Evolutionary conservation across 2,329 filamentous ascomycete genomes (phyloP), one percentile per base, ranked within the genome.

Genomic region (Exophiala viscosa): DNA sequence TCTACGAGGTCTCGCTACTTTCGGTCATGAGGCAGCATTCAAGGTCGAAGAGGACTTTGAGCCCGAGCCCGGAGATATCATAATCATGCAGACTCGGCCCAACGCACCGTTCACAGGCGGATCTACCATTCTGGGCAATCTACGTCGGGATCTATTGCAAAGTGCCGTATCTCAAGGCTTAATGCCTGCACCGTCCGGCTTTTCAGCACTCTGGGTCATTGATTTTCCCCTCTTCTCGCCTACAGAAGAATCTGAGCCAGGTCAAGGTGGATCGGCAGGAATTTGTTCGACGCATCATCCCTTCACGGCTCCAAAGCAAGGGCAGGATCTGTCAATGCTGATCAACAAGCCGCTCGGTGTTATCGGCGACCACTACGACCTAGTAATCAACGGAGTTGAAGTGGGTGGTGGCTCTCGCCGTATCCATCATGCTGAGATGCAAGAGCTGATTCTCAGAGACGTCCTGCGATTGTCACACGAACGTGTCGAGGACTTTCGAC

Each of bases 331-430:
- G 13, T 85, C 90, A 35, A 71, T 89, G 0, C 81, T 97, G 1
- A 76, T 84, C 34, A 84, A 78, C 0, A 78, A 90, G 36, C 92
- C 93, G 0, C 76, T 90, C 1, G 71, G 78, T 42, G 90, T 83
- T 1, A 82, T 80, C 61, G 95, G 87, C 3, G 92, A 95, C 63
- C 91, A 96, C 67, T 99, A 96, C 71, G 93, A 99, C 64, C 83
- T 99, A 11, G 92, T 99, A 0, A 82, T 97, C 62, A 99, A 99
- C 67, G 93, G 93, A 3, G 83, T 96, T 4, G 93, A 99, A 70
- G 80, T 99, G 1, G 93, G 93, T 20, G 93, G 93, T 9, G 95
- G 93, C 32, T 95, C 88, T 68, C 83, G 90, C 11, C 88, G 93
- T 78, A 96, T 97, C 51, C 93, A 99, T 70, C 80, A 87, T 39